Base-by-base conservation (phyloP, 495 filamentous ascomycete species). In the Aspergillus nidulans region DNA sequence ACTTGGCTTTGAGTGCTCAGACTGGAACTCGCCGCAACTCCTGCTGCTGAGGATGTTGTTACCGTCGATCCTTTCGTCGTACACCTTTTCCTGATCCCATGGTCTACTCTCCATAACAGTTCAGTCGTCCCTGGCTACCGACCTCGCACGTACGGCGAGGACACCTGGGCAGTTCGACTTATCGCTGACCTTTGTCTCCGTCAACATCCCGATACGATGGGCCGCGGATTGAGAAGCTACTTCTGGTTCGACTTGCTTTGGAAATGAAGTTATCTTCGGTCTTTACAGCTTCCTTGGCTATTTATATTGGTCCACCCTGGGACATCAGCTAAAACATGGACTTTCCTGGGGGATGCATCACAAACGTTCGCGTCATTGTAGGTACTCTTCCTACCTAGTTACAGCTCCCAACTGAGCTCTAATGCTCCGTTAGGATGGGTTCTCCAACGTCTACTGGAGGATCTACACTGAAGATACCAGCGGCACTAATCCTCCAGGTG, bases 401-500 rank as follows among this genome's bases (percentile, higher is more conserved):
- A 32, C 16, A 5, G 24, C 23, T 48, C 21, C 38, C 30, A 34
- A 12, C 10, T 13, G 8, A 43, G 54, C 46, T 59, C 58, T 72
- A 57, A 74, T 51, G 20, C 24, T 18, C 12, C 28, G 24, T 49
- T 36, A 78, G 75, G 72, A 76, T 68, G 74, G 75, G 24, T 78
- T 76, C 68, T 76, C 73, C 61, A 70, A 67, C 24, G 76, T 78
- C 8, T 72, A 76, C 45, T 77, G 73, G 73, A 73, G 75, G 56
- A 76, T 76, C 57, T 77, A 77, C 58, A 75, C 72, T 18, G 75
- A 76, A 55, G 75, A 76, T 47, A 57, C 63, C 36, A 63, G 61
- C 56, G 69, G 66, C 49, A 41, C 63, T 15, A 74, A 63, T 56
- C 57, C 62, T 34, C 54, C 70, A n/a, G 63, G 63, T 23, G 75